Base-by-base conservation (phyloP, 2,329 filamentous ascomycete genomes). In the Botryosphaeria agaves region DNA sequence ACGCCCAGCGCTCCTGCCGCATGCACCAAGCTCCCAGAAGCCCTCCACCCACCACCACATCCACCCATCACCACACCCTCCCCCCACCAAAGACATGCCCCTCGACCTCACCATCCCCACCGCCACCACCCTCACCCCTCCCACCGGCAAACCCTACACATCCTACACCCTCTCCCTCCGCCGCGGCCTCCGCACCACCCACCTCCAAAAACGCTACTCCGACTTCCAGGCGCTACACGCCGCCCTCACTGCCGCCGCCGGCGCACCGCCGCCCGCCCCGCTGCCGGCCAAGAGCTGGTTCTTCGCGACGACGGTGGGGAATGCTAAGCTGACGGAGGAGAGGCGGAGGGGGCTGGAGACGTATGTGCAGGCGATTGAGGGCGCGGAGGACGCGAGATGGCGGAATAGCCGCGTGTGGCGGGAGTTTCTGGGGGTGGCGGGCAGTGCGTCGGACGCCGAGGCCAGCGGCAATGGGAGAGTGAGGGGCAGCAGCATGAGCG, bases 131-230 rank as follows among this genome's bases (percentile, higher is more conserved):
- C 49, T 56, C 3, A 35, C 57, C 31, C n/a, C n/a, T n/a, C n/a
- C n/a, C n/a, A 57, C 64, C 34, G 61, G 62, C 38, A 81, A 82
- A 44, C 65, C 75, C 0, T 83, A 72, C 52, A 85, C 79, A 0
- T 66, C 76, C 39, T 87, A 85, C 61, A 80, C 81, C 51, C 76
- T 85, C 51, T 74, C 72, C 14, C 63, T 89, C 35, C 73, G 78
- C 30, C 72, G 84, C 1, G 80, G 81, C 0, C 66, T 87, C 9
- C 72, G 77, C 28, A 78, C 77, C 4, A 79, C 76, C 43, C 75
- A 78, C 39, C 63, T 84, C 4, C 72, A 75, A 45, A 87, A 85
- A 54, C 77, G 81, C 43, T 91, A 87, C 61, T 82, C 75, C 31
- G 81, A 89, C 48, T 89, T 89, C 47, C 59, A 61, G 32, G 51